phyloP scores from a whole-genome alignment of 2,329 filamentous ascomycete genomes.

The Oidium heveae region DNA sequence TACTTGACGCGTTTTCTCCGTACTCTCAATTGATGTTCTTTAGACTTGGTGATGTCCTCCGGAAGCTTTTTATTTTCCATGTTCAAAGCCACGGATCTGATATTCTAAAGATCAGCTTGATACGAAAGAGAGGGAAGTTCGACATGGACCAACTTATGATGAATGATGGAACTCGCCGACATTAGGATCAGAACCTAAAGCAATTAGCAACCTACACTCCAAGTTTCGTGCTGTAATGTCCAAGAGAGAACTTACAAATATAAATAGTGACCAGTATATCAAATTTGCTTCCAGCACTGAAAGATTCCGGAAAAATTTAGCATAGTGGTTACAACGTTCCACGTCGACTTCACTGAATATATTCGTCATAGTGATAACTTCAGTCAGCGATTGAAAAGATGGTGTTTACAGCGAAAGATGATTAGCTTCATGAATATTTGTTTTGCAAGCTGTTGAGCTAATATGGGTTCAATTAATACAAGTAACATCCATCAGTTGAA shows the following conservation, averaged over 20 bases:
- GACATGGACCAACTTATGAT: conserved; percentile 8
- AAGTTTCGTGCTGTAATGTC: background rate
- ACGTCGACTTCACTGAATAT: conserved; percentile 14
- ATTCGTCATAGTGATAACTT: conserved; percentile 14
- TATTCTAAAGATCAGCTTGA: background rate
- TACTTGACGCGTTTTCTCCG: conserved; percentile 10
- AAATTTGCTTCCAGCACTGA: conserved; percentile 19
- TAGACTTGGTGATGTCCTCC: conserved; percentile 5
- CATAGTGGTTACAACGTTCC: conserved; percentile 17
- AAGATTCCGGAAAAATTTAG: conserved; percentile 20
- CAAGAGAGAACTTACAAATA: conserved; percentile 10
- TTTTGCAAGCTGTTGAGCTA: too few relatives aligned
- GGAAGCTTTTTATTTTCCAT: conserved; percentile 4
- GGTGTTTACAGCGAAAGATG: too few relatives aligned
- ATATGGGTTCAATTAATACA: too few relatives aligned
- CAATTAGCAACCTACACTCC: background rate
- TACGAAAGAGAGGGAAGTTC: background rate
- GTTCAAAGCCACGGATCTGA: conserved; percentile 6
- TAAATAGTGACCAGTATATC: conserved; percentile 23
- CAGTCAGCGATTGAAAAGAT: too few relatives aligned
- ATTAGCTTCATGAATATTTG: too few relatives aligned
- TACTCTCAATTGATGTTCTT: conserved; percentile 7
- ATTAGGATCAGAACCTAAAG: conserved; percentile 17
- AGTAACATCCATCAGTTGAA: too few relatives aligned
- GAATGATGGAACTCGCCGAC: conserved; percentile 17